A percentile compares a stretch with the other conserved stretches of the same genome.
phyloP scores from a whole-genome alignment of 768 basidiomycete genomes.

The Amanita phalloides region DNA sequence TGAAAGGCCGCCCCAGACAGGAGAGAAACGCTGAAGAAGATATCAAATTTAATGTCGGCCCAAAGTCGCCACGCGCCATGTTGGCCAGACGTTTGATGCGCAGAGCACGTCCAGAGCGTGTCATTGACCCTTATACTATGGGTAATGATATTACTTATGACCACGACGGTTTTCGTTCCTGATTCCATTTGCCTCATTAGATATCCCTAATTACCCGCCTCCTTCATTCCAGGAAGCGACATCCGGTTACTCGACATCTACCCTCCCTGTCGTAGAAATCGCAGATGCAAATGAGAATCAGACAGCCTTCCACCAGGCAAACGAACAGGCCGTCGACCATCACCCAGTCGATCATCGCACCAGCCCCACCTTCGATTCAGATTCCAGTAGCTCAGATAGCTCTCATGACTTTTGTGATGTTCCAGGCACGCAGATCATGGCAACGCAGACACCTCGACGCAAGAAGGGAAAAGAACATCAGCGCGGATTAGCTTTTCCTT shows the following conservation, averaged over 20 bases:
- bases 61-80: constrained; percentile 16
- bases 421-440: not conserved
- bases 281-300: not conserved
- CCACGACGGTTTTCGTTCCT: not conserved
- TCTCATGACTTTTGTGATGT: constrained; percentile 3
- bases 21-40: constrained; percentile 38
- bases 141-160: constrained; percentile 7
- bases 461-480: not conserved
- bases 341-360: not conserved
- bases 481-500: not conserved
- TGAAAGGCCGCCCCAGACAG: constrained; percentile 19
- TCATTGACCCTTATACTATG: constrained; percentile 17
- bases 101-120: constrained; percentile 15
- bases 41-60: constrained; percentile 32
- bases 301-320: not conserved
- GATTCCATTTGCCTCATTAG: constrained; percentile 13
- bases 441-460: not conserved
- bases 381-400: constrained; percentile 1
- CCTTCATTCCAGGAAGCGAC: constrained; percentile 69
- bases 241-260: constrained; percentile 30
- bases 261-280: not conserved
- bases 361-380: constrained; percentile 1
- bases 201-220: constrained; percentile 58
- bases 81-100: constrained; percentile 14
- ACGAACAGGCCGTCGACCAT: not conserved